Evolutionary conservation across 2,329 filamentous ascomycete genomes (phyloP).

Genomic region (Sclerotinia minor): DNA sequence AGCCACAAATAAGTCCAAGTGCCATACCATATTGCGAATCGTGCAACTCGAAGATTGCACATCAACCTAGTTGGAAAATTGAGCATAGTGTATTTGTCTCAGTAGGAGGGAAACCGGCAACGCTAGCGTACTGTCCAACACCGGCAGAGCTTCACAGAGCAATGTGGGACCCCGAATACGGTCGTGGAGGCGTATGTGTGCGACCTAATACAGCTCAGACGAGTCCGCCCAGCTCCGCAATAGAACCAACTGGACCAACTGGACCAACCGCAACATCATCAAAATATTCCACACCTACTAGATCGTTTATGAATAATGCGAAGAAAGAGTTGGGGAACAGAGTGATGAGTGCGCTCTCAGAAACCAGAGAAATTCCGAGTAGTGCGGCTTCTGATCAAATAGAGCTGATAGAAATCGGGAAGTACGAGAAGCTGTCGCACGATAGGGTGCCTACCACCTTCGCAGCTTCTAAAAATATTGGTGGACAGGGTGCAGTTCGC

Average conservation of each 20-base stretch:
- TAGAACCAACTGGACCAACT: not conserved
- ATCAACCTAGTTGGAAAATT: slow-evolving; percentile 28
- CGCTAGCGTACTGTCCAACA: slow-evolving; percentile 24
- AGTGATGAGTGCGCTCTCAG: slow-evolving; percentile 21
- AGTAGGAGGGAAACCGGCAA: slow-evolving; percentile 22
- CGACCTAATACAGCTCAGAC: not conserved
- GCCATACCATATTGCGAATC: slow-evolving; percentile 16
- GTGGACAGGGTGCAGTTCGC: not conserved
- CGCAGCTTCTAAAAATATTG: not conserved
- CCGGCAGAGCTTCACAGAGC: slow-evolving; percentile 26
- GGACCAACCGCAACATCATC: not conserved
- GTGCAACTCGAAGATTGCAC: slow-evolving; percentile 23
- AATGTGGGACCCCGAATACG: slow-evolving; percentile 27
- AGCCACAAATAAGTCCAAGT: slow-evolving; percentile 21
- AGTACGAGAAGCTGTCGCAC: not conserved
- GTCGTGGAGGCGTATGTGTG: slow-evolving; percentile 23
- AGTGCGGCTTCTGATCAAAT: not conserved
- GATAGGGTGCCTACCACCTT: not conserved
- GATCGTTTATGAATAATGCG: slow-evolving; percentile 12
- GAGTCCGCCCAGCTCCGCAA: not conserved
- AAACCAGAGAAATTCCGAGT: slow-evolving; percentile 1
- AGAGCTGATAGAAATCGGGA: slow-evolving; percentile 2
- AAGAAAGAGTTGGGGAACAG: slow-evolving; percentile 14
- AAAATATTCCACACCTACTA: slow-evolving; percentile 19
- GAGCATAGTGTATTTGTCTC: slow-evolving; percentile 30